Conservation (phyloP, 2,329 filamentous ascomycete genomes). For the Cladosporium sp. region DNA sequence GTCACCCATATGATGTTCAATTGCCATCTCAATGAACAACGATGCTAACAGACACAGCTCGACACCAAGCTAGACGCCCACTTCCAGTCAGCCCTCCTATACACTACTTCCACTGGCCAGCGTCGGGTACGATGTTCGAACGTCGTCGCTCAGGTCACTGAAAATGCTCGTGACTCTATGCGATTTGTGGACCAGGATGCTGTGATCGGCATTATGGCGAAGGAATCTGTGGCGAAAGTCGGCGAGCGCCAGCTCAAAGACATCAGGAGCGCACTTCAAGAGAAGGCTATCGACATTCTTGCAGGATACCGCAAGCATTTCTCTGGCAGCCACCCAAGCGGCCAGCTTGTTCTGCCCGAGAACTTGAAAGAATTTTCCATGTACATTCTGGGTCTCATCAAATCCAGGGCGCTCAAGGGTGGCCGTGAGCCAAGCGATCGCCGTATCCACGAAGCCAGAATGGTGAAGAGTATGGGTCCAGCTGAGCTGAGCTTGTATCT, state of each 20-base stretch:
- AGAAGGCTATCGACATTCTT: conserved; percentile 90
- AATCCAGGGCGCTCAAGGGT: conserved; percentile 88
- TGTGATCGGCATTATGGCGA: conserved; percentile 82
- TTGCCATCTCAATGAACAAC: neutral
- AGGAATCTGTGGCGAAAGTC: conserved; percentile 89
- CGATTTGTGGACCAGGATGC: conserved; percentile 96
- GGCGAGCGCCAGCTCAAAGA: conserved; percentile 75
- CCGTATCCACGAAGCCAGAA: conserved; percentile 84
- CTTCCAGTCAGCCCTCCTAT: conserved; percentile 92
- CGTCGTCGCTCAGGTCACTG: conserved; percentile 87
- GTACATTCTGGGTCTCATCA: conserved; percentile 89
- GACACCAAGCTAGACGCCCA: conserved; percentile 95
- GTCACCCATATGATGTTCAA: conserved; percentile 2
- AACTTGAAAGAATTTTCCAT: conserved; percentile 95
- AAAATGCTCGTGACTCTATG: conserved; percentile 79
- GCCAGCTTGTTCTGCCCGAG: conserved; percentile 92
- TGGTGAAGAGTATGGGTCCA: conserved; percentile 85
- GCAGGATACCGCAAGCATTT: conserved; percentile 92
- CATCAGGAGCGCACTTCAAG: conserved; percentile 77
- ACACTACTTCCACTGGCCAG: conserved; percentile 88
- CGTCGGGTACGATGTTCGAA: conserved; percentile 91
- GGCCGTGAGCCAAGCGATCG: conserved; percentile 89
- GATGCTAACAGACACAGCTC: conserved; percentile 48
- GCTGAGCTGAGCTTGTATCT: conserved; percentile 87
- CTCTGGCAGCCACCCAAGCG: conserved; percentile 80